Conservation (phyloP, 2,329 filamentous ascomycete genomes). For the Phialophora expanda region DNA sequence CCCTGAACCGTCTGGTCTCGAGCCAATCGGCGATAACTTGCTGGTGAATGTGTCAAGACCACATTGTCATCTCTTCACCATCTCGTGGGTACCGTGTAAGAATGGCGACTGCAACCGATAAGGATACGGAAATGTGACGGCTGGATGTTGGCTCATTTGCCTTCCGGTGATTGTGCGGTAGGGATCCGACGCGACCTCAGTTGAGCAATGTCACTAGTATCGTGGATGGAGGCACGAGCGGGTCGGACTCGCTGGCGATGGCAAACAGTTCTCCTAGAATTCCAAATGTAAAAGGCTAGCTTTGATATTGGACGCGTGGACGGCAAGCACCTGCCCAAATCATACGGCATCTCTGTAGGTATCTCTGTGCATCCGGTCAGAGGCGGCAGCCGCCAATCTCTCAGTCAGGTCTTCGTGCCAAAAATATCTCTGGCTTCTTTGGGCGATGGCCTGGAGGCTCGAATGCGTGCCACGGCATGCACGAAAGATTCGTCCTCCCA, state of each 20-base stretch:
- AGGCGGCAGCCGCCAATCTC: slow-evolving; percentile 7
- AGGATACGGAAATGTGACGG: not conserved
- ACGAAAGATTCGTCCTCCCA: slow-evolving; percentile 15
- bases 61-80: slow-evolving; percentile 6
- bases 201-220: not conserved
- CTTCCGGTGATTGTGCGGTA: slow-evolving; percentile 6
- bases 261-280: not conserved
- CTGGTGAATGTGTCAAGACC: not conserved
- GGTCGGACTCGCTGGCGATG: not conserved
- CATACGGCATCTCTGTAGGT: slow-evolving; percentile 15
- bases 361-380: slow-evolving; percentile 4
- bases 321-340: slow-evolving; percentile 18
- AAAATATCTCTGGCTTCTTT: slow-evolving; percentile 22
- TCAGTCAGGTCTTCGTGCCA: slow-evolving; percentile 18
- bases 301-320: not conserved
- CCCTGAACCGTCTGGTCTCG: not conserved
- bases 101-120: not conserved
- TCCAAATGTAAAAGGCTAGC: slow-evolving; percentile 5
- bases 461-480: slow-evolving; percentile 5
- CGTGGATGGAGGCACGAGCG: not conserved
- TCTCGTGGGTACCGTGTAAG: not conserved
- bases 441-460: slow-evolving; percentile 1
- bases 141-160: slow-evolving; percentile 5
- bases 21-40: slow-evolving; percentile 12
- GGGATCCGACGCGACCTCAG: not conserved